Percentiles rank a stretch among this genome's conserved stretches.
Evolutionary conservation across 495 filamentous ascomycete species (phyloP).

Genomic region (Aspergillus hancockii): DNA sequence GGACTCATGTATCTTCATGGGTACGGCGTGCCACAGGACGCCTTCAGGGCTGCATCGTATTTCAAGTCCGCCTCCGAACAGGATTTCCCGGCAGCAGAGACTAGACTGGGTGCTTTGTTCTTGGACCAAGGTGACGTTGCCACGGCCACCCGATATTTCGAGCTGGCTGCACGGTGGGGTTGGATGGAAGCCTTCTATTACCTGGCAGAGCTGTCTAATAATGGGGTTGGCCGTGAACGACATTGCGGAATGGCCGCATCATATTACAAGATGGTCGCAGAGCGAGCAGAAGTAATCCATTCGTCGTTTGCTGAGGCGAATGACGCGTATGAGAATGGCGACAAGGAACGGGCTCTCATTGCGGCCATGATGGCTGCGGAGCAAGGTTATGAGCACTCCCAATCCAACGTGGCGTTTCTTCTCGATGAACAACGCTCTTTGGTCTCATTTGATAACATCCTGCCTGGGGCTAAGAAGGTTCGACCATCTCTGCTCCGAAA

Average conservation of each 20-base stretch:
- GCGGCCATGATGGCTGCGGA: constrained; percentile 91
- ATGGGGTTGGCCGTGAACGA: constrained; percentile 76
- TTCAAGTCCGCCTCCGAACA: constrained; percentile 84
- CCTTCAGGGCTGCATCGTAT: constrained; percentile 70
- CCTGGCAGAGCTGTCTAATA: constrained; percentile 84
- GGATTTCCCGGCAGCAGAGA: constrained; percentile 80
- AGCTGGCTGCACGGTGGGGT: constrained; percentile 83
- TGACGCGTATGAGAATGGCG: constrained; percentile 77
- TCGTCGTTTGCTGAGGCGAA: constrained; percentile 88
- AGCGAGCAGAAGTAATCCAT: constrained; percentile 82
- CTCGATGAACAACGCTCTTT: constrained; percentile 78
- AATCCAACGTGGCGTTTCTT: constrained; percentile 92
- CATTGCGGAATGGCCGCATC: constrained; percentile 78
- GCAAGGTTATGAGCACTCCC: constrained; percentile 90
- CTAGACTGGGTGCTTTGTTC: constrained; percentile 80
- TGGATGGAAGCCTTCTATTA: constrained; percentile 96
- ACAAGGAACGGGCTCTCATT: constrained; percentile 81
- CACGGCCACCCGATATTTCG: constrained; percentile 83
- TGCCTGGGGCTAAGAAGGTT: constrained; percentile 42
- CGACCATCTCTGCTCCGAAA: constrained; percentile 62
- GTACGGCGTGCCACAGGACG: constrained; percentile 73
- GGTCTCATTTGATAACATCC: constrained; percentile 48
- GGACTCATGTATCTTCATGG: constrained; percentile 88
- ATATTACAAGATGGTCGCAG: constrained; percentile 94
- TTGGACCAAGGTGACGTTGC: constrained; percentile 83